Evolutionary conservation across 257 asterid species (phyloP).

Genomic region (Solanum sejunctum): DNA sequence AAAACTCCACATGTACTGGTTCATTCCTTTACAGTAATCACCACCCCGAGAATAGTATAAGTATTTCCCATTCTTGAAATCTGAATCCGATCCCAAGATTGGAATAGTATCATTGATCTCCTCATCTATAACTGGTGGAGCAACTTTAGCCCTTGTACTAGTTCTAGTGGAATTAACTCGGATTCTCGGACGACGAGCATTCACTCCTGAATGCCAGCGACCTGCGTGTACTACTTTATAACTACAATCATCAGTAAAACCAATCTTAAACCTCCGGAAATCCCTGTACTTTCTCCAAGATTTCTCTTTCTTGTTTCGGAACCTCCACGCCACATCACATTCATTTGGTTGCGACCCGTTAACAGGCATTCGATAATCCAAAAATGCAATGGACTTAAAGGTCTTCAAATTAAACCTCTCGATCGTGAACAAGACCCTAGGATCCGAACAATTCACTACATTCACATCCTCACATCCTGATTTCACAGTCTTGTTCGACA

Average conservation of each 20-base stretch:
- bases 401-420: conserved; percentile 67
- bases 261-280: conserved; percentile 80
- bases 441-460: conserved; percentile 74
- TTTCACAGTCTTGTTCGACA: conserved; percentile 25
- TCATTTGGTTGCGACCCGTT: conserved; percentile 66
- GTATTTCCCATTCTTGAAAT: conserved; percentile 68
- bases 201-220: conserved; percentile 84
- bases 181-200: conserved; percentile 64
- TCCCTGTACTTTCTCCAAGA: conserved; percentile 96
- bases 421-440: conserved; percentile 48
- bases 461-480: conserved; percentile 55
- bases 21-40: conserved; percentile 93
- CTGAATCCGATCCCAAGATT: conserved; percentile 49
- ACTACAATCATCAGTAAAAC: conserved; percentile 54
- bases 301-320: conserved; percentile 72
- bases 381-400: conserved; percentile 51
- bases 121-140: conserved; percentile 45
- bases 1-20: conserved; percentile 87
- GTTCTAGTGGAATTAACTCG: conserved; percentile 17
- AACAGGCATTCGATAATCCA: conserved; percentile 75
- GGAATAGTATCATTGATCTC: conserved; percentile 92
- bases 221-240: conserved; percentile 62
- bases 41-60: conserved; percentile 93
- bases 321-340: conserved; percentile 91
- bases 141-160: conserved; percentile 15